Evolutionary conservation across 2,329 filamentous ascomycete genomes (phyloP), one percentile per base, ranked within the genome.

Genomic region (Alternaria alternata): DNA sequence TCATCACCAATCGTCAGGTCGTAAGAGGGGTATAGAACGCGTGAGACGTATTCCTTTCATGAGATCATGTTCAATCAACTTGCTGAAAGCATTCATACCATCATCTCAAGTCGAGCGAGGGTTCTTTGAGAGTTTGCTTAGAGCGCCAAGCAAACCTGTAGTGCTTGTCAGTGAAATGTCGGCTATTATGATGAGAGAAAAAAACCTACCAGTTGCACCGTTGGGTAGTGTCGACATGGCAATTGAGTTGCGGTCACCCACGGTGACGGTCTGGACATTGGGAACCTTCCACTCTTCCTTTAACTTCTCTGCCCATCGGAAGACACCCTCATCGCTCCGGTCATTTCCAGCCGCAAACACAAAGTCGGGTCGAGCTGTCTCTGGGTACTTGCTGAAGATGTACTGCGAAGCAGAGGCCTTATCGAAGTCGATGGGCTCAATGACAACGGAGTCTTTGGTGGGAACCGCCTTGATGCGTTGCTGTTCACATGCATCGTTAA

Each of bases 311-410:
- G 94, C 95, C 94, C 95, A 98, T 63, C 89, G 89, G 81, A 97
- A 98, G 20, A 97, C 91, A 69, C 92, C 91, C 75, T 98, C 94
- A 67, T 98, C 95, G 69, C 97, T 94, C 32, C 94, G 89, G 42
- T 94, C 93, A 73, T 97, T 94, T 38, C 94, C 94, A 34, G 94
- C 87, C 7, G 97, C 91, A 81, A 97, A 88, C 57, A 98, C 80
- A 78, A 97, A 98, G 75, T 97, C 93, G 0, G 93, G 56, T 22
- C 70, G 70, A 9, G 64, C 59, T 0, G 65, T 34, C 32, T 69
- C 62, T 12, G 57, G 55, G 20, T 81, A 72, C 36, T 73, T 72
- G 55, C 88, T 85, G 76, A 92, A 91, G 47, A 96, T 89, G 66
- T 88, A 86, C 70, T 88, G 85, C 0, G 93, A 91, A 0, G 94